Conservation (phyloP, 2,329 filamentous ascomycete genomes). For the Xylariaceae sp. region DNA sequence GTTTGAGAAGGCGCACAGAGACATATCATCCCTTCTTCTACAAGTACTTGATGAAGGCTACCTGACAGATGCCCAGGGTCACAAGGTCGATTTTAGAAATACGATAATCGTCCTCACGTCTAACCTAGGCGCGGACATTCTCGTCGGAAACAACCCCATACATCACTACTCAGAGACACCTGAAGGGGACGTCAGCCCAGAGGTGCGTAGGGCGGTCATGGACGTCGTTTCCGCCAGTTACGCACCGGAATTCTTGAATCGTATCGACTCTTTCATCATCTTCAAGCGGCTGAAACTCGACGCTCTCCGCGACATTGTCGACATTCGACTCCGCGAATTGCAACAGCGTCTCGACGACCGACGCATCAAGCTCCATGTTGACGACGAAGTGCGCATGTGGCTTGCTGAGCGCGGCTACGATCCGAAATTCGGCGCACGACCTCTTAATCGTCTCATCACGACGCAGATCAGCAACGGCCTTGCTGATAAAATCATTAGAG, state of each 20-base stretch:
- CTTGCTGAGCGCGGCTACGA: slow-evolving; percentile 87
- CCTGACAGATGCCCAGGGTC: slow-evolving; percentile 89
- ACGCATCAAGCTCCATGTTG: slow-evolving; percentile 69
- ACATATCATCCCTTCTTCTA: slow-evolving; percentile 85
- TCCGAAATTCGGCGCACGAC: slow-evolving; percentile 82
- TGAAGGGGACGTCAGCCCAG: slow-evolving; percentile 64
- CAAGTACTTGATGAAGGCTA: slow-evolving; percentile 96
- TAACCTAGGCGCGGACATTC: slow-evolving; percentile 87
- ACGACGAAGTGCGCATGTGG: slow-evolving; percentile 72
- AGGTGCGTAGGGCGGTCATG: slow-evolving; percentile 76
- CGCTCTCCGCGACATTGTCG: slow-evolving; percentile 85
- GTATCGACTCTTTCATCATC: slow-evolving; percentile 93
- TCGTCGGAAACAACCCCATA: slow-evolving; percentile 67
- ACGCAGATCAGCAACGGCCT: slow-evolving; percentile 85
- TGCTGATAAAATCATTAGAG: slow-evolving; percentile 87
- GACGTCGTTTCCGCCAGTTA: slow-evolving; percentile 71
- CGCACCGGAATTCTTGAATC: slow-evolving; percentile 91
- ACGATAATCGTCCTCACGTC: slow-evolving; percentile 95
- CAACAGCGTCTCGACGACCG: slow-evolving; percentile 78
- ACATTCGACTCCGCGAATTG: slow-evolving; percentile 82
- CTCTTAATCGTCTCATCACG: slow-evolving; percentile 83
- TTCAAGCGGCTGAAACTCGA: slow-evolving; percentile 78
- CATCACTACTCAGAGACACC: slow-evolving; percentile 58
- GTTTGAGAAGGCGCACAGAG: slow-evolving; percentile 94
- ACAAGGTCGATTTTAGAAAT: slow-evolving; percentile 95